A percentile compares a stretch with the other conserved stretches of the same genome.
Evolutionary conservation across 148 eudicot species (phyloP).

Genomic region (Rhododendron mucronatum): DNA sequence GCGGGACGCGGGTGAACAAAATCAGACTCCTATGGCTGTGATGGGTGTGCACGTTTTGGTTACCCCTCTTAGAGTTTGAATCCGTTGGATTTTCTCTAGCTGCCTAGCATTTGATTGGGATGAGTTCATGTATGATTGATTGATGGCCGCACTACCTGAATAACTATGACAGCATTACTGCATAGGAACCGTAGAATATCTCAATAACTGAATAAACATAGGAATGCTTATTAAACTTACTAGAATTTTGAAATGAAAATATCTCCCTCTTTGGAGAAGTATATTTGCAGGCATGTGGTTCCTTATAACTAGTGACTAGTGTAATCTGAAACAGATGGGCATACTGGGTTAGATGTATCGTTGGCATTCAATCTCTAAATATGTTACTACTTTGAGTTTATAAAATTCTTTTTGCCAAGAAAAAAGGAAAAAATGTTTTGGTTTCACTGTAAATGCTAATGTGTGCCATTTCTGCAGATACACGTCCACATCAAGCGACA

Average conservation of each 20-base stretch:
- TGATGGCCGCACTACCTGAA: not conserved
- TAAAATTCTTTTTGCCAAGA: not conserved
- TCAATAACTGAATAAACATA: not conserved
- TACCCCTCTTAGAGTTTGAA: not conserved
- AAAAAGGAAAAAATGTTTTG: not conserved
- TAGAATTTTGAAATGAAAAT: not conserved
- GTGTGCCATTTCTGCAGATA: slow-evolving; percentile 19
- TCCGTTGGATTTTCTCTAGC: not conserved
- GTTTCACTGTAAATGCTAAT: not conserved
- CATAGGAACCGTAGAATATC: not conserved
- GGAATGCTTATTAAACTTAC: not conserved
- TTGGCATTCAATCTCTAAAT: not conserved
- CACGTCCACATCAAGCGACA: slow-evolving; percentile 45
- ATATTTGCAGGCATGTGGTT: not conserved
- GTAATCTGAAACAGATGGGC: not conserved
- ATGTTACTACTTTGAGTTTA: not conserved
- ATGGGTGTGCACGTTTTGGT: not conserved
- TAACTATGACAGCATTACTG: not conserved
- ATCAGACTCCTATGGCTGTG: not conserved
- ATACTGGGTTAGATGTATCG: not conserved
- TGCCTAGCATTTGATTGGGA: not conserved
- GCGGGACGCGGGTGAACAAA: not conserved
- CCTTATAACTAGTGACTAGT: not conserved
- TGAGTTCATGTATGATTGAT: not conserved
- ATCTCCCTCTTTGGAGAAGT: not conserved